Evolutionary conservation across 257 asterid species (phyloP).

Genomic region (Plectranthus barbatus): DNA sequence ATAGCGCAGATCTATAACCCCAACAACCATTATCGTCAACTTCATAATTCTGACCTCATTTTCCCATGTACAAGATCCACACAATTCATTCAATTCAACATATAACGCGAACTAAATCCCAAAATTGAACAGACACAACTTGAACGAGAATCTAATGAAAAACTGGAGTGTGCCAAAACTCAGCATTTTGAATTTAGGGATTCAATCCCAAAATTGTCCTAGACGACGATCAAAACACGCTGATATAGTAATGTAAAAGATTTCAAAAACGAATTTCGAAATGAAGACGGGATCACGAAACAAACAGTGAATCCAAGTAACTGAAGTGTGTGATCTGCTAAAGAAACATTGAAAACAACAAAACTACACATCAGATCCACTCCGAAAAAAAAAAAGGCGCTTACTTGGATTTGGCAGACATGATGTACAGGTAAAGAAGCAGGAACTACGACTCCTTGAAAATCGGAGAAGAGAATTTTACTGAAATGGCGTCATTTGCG

Average conservation of each 20-base stretch:
- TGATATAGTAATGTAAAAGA: too few relatives aligned
- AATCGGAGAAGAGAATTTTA: not conserved
- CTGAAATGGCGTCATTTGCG: slow-evolving; percentile 23
- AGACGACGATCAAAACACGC: not conserved
- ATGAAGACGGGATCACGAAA: slow-evolving; percentile 4
- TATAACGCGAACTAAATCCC: not conserved
- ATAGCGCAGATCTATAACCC: slow-evolving; percentile 46
- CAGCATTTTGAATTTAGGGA: slow-evolving; percentile 17
- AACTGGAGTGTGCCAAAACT: not conserved
- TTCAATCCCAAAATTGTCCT: not conserved
- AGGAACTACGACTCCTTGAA: not conserved
- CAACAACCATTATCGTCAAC: slow-evolving; percentile 3
- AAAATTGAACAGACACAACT: not conserved
- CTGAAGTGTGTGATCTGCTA: not conserved
- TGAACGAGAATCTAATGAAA: not conserved
- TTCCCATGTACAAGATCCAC: slow-evolving; percentile 9
- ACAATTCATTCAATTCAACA: not conserved
- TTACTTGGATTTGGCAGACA: slow-evolving; percentile 82
- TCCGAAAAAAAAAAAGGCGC: slow-evolving; percentile 9
- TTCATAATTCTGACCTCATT: not conserved
- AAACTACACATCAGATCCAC: slow-evolving; percentile 34
- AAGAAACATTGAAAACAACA: slow-evolving; percentile 18
- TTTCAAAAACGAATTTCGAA: not conserved
- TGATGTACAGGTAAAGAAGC: slow-evolving; percentile 15
- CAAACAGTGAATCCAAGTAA: not conserved